phyloP scores from a whole-genome alignment of 2,329 filamentous ascomycete species.

The Hypoxylon sp. region DNA sequence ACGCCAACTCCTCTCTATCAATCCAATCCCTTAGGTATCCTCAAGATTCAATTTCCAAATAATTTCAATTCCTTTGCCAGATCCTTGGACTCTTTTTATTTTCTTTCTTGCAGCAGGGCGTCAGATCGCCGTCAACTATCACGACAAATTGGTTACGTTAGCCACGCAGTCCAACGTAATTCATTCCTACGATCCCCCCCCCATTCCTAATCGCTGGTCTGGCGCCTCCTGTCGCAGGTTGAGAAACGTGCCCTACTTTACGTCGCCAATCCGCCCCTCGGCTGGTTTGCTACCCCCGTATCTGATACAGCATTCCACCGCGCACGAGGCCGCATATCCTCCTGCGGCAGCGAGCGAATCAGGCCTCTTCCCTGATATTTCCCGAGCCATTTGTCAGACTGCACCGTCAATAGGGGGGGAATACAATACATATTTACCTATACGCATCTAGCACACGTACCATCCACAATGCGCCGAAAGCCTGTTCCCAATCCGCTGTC shows the following conservation, averaged over 20 bases:
- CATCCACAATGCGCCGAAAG: constrained; percentile 62
- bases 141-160: neutral
- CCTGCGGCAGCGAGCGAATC: constrained; percentile 48
- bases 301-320: constrained; percentile 47
- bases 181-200: constrained; percentile 22
- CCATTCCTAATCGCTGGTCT: constrained; percentile 27
- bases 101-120: constrained; percentile 7
- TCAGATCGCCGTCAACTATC: neutral
- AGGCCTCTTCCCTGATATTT: constrained; percentile 43
- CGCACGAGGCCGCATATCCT: constrained; percentile 46
- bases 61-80: constrained; percentile 13
- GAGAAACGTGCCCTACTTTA: constrained; percentile 43
- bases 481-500: constrained; percentile 65
- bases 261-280: constrained; percentile 43
- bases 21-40: constrained; percentile 30
- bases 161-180: constrained; percentile 3
- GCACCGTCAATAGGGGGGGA: constrained; percentile 32
- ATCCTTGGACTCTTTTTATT: constrained; percentile 14
- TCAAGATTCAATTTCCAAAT: constrained; percentile 23
- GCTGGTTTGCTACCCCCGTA: constrained; percentile 43
- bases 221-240: constrained; percentile 45
- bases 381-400: constrained; percentile 36
- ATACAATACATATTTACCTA: neutral
- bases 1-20: too few species aligned
- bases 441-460: constrained; percentile 19